A percentile compares a stretch with the other conserved stretches of the same genome.
Evolutionary conservation across 768 basidiomycete genomes (phyloP).

Genomic region (Boletus rubroflammeus): DNA sequence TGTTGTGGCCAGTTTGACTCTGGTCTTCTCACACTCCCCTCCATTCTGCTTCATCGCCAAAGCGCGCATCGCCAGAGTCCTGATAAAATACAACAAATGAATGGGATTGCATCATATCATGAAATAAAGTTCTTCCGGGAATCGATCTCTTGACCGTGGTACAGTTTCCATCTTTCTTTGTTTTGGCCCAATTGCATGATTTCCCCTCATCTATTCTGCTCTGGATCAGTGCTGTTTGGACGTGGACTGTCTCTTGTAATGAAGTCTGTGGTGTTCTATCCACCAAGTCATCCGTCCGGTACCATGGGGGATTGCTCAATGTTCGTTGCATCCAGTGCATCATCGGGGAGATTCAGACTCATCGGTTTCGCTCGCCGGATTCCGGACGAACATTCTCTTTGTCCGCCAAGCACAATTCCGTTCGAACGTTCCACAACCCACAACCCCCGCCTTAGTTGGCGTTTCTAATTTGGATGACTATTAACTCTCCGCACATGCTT

Average conservation of each 20-base stretch:
- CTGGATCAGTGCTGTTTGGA: constrained; percentile 5
- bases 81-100: constrained; percentile 14
- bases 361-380: background rate
- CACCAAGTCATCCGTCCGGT: background rate
- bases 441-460: background rate
- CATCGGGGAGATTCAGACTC: background rate
- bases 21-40: constrained; percentile 19
- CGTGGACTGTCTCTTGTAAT: constrained; percentile 3
- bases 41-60: constrained; percentile 11
- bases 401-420: background rate
- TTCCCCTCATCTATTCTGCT: constrained; percentile 6
- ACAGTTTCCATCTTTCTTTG: constrained; percentile 1
- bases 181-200: background rate
- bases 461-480: constrained; percentile 5
- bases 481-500: background rate
- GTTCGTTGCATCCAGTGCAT: constrained; percentile 8
- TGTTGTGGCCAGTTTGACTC: constrained; percentile 1
- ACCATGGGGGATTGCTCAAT: background rate
- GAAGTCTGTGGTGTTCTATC: background rate
- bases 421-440: constrained; percentile 4
- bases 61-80: constrained; percentile 4
- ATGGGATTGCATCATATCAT: constrained; percentile 8
- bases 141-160: constrained; percentile 12
- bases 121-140: constrained; percentile 1
- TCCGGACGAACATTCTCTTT: constrained; percentile 1